Evolutionary conservation across 495 filamentous ascomycete species (phyloP), one percentile per base, ranked within the genome.

Genomic region (Penicillium subrubescens): DNA sequence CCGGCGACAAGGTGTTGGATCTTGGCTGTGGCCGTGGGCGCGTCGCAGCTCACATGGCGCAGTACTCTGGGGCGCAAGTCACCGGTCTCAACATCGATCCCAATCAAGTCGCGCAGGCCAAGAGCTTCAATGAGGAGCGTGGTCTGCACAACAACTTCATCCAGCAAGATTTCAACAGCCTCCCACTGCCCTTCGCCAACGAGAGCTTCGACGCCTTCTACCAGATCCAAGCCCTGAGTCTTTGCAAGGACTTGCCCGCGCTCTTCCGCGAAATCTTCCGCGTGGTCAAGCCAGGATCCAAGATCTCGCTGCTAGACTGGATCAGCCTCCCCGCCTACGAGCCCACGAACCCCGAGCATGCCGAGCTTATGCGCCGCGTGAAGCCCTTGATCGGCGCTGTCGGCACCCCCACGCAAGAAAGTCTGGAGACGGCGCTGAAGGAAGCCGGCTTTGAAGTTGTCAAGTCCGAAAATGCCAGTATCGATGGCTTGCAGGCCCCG

Each of bases 371-470:
- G 86, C 76, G 82, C 21, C 81, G 83, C 31, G 84, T 88, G 33
- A 88, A 88, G 74, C 86, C 86, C 6, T 73, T 88, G 54, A 88
- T 88, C 63, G 86, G 86, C 37, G 86, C 86, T 39, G 86, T 88
- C 17, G 86, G 86, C 35, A 88, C 86, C 15, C 86, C 86, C 37
- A 88, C 86, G 29, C 84, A 84, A 27, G 71, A 76, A 34, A 81
- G 70, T 43, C 73, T 88, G 29, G 84, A 86, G 71, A 71, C 70
- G 60, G 84, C 81, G 17, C 77, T 88, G 8, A 75, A 73, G 41
- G 74, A 78, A 6, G 82, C 86, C 25, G 86, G 86, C 0, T 88
- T 88, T 70, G 69, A 68, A 17, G 80, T 88, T 34, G 65, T 83
- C 21, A 76, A 71, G 39, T 86, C 84, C 15, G 82, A 86, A 51